phyloP scores from a whole-genome alignment of 75 land plant genomes.

The Selaginella moellendorffii region DNA sequence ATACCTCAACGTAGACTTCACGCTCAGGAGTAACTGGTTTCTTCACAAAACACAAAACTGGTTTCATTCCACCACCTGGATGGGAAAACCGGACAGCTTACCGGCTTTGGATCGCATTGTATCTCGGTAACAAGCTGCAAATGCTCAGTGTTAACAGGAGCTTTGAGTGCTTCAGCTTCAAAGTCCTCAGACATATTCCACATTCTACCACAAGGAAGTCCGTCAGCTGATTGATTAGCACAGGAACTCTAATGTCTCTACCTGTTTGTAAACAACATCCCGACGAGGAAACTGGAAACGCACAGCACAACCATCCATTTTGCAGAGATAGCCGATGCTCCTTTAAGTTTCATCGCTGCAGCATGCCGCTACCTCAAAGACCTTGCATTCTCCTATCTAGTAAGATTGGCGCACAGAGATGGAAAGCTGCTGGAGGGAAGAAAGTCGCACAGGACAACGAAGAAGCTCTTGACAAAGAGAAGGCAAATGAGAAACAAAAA shows the following conservation, averaged over 20 bases:
- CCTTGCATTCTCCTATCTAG: too few species aligned
- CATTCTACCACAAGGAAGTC: background rate
- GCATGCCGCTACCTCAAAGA: background rate
- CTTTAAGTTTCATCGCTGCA: background rate
- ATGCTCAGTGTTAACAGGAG: background rate
- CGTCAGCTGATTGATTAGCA: too few species aligned
- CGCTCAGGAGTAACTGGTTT: background rate
- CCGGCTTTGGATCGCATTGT: conserved; percentile 9
- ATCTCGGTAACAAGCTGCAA: conserved; percentile 1
- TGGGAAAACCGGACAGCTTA: background rate
- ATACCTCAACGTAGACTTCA: background rate
- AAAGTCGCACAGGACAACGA: too few species aligned
- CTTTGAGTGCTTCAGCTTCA: background rate
- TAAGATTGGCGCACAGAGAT: too few species aligned
- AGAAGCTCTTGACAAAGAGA: too few species aligned
- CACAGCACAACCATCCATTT: background rate
- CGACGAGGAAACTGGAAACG: background rate
- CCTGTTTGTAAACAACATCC: background rate
- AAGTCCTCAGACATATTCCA: conserved; percentile 3
- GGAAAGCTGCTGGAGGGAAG: too few species aligned
- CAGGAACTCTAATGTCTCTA: too few species aligned
- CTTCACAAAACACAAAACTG: background rate
- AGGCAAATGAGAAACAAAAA: too few species aligned
- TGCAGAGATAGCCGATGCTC: background rate
- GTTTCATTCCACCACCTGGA: background rate